phyloP scores from a whole-genome alignment of 257 asterid genomes.

The Ehretia macrophylla region DNA sequence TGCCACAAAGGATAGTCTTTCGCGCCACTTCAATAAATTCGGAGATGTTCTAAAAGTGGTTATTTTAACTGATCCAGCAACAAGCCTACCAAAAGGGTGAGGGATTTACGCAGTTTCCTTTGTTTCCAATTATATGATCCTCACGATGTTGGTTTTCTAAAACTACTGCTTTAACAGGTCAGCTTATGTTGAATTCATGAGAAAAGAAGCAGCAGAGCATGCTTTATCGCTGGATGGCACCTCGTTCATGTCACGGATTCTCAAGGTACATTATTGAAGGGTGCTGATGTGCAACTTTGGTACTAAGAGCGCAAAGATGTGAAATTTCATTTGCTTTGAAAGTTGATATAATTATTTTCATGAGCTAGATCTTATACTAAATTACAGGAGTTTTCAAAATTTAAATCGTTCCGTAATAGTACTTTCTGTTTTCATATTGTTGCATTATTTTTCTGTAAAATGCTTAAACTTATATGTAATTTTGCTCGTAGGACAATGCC shows the following conservation, averaged over 20 bases:
- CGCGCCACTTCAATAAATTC: conserved; percentile 79
- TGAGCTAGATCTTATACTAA: too few relatives aligned
- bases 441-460: too few relatives aligned
- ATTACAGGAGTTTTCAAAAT: too few relatives aligned
- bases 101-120: conserved; percentile 26
- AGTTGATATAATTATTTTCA: too few relatives aligned
- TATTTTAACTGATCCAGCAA: conserved; percentile 70
- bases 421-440: too few relatives aligned
- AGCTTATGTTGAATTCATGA: conserved; percentile 83
- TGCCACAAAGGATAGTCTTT: conserved; percentile 92
- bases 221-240: conserved; percentile 92
- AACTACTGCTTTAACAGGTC: conserved; percentile 50
- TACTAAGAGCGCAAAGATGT: too few relatives aligned
- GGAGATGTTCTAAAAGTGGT: conserved; percentile 82
- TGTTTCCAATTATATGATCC: not conserved
- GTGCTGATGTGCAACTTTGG: too few relatives aligned
- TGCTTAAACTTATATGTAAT: too few relatives aligned
- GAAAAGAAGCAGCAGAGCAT: conserved; percentile 80
- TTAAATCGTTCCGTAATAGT: too few relatives aligned
- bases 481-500: too few relatives aligned
- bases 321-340: too few relatives aligned
- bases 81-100: conserved; percentile 96
- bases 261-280: conserved; percentile 61
- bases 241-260: conserved; percentile 89
- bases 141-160: conserved; percentile 7